Conservation (phyloP, 768 basidiomycete genomes). For the Suillus decipiens region DNA sequence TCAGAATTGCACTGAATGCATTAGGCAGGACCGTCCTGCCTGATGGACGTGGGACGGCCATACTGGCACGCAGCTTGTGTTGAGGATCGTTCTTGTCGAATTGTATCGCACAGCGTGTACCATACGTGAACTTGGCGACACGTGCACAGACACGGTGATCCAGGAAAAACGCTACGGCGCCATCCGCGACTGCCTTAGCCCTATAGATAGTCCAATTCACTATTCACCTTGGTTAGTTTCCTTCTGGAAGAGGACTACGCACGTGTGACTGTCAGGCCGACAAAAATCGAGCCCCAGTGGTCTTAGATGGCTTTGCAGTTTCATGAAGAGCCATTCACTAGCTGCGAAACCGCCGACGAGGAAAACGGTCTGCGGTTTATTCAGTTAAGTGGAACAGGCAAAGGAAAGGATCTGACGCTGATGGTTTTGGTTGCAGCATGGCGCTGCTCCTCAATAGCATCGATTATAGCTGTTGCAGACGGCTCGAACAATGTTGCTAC, state of each 20-base stretch:
- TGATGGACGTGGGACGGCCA: conserved; percentile 32
- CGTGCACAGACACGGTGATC: conserved; percentile 44
- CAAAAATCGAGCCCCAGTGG: conserved; percentile 41
- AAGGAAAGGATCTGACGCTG: conserved; percentile 18
- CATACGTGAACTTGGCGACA: conserved; percentile 42
- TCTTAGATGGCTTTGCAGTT: conserved; percentile 33
- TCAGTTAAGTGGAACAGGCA: conserved; percentile 12
- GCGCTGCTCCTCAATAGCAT: conserved; percentile 26
- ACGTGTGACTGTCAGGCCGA: conserved; percentile 57
- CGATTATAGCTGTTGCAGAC: conserved; percentile 23
- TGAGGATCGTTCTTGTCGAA: conserved; percentile 33
- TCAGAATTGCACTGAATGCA: conserved; percentile 33
- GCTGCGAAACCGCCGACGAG: conserved; percentile 49
- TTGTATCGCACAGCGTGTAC: conserved; percentile 31
- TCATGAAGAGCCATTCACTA: conserved; percentile 43
- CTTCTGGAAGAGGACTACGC: conserved; percentile 11
- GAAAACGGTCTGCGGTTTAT: conserved; percentile 34
- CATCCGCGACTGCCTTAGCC: conserved; percentile 49
- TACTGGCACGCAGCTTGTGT: conserved; percentile 29
- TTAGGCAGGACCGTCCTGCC: conserved; percentile 34
- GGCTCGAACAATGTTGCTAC: conserved; percentile 35
- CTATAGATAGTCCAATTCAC: conserved; percentile 22
- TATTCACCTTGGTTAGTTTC: neutral
- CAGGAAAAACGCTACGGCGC: conserved; percentile 44
- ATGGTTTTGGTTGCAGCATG: conserved; percentile 23